phyloP scores from a whole-genome alignment of 495 filamentous ascomycete genomes.

The Thozetella sp. region DNA sequence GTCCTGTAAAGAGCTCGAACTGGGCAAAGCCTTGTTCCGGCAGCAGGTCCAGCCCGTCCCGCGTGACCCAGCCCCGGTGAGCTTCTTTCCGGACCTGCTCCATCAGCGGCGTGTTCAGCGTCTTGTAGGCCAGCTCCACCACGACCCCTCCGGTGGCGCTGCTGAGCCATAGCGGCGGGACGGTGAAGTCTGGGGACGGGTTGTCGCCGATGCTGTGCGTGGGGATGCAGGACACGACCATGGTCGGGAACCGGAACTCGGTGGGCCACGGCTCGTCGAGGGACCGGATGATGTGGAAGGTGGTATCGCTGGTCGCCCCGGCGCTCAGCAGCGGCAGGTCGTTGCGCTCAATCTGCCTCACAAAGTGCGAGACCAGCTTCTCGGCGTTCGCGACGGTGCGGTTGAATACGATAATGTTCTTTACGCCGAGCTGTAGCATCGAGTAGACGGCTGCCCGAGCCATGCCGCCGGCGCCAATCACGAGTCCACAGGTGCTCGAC shows the following conservation, averaged over 20 bases:
- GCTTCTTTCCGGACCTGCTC: slow-evolving; percentile 63
- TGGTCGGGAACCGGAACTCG: slow-evolving; percentile 59
- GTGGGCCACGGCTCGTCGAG: slow-evolving; percentile 63
- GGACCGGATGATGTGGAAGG: slow-evolving; percentile 60
- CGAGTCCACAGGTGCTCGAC: slow-evolving; percentile 61
- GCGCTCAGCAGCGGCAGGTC: slow-evolving; percentile 44
- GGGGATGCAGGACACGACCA: slow-evolving; percentile 73
- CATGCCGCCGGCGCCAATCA: slow-evolving; percentile 79
- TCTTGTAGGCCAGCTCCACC: slow-evolving; percentile 72
- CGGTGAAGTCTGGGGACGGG: slow-evolving; percentile 67
- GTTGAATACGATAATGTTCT: slow-evolving; percentile 73
- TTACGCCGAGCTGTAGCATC: slow-evolving; percentile 73
- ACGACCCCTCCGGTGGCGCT: slow-evolving; percentile 74
- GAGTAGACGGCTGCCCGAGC: slow-evolving; percentile 74
- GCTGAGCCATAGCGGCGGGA: slow-evolving; percentile 66
- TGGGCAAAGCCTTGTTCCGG: slow-evolving; percentile 78
- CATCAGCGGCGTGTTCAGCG: slow-evolving; percentile 65
- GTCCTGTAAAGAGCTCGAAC: slow-evolving; percentile 75
- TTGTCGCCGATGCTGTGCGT: slow-evolving; percentile 59
- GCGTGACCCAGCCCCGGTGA: slow-evolving; percentile 66
- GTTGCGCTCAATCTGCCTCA: slow-evolving; percentile 28
- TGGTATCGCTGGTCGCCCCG: slow-evolving; percentile 43
- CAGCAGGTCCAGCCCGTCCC: slow-evolving; percentile 73
- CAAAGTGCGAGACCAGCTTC: slow-evolving; percentile 68
- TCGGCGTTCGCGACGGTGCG: slow-evolving; percentile 61